A percentile compares a stretch with the other conserved stretches of the same genome.
Conservation (phyloP, 495 filamentous ascomycete species). For the Acidiella bohemica region DNA sequence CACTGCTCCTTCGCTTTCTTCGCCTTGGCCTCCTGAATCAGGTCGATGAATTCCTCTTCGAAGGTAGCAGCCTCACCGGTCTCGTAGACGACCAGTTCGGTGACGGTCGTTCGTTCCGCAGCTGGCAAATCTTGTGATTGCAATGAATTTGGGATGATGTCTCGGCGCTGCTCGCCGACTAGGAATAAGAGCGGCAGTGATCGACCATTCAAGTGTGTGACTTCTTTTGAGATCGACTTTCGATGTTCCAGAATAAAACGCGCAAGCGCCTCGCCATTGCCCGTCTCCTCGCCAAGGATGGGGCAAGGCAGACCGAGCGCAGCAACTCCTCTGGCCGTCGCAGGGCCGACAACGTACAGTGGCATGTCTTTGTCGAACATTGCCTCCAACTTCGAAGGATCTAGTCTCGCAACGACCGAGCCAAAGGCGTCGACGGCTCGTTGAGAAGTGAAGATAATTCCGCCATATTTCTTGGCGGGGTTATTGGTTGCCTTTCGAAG, state of each 20-base stretch:
- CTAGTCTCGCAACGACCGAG: conserved; percentile 39
- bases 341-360: conserved; percentile 85
- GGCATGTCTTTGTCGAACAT: conserved; percentile 38
- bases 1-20: conserved; percentile 39
- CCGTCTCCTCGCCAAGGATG: conserved; percentile 54
- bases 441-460: conserved; percentile 86
- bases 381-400: conserved; percentile 18
- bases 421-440: conserved; percentile 80
- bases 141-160: conserved; percentile 73
- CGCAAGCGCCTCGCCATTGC: conserved; percentile 68
- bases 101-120: conserved; percentile 42
- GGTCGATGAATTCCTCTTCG: conserved; percentile 43
- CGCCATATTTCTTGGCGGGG: conserved; percentile 47
- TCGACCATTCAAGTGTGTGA: conserved; percentile 40
- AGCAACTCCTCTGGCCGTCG: conserved; percentile 60
- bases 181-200: conserved; percentile 62
- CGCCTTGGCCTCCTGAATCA: conserved; percentile 30
- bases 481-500: conserved; percentile 9
- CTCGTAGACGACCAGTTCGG: conserved; percentile 74
- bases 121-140: conserved; percentile 36
- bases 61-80: conserved; percentile 70
- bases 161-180: conserved; percentile 72
- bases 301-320: conserved; percentile 36
- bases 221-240: conserved; percentile 11
- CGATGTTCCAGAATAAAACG: conserved; percentile 49